Base-by-base conservation (phyloP, 345 rosid species). In the Tarenaya hassleriana region DNA sequence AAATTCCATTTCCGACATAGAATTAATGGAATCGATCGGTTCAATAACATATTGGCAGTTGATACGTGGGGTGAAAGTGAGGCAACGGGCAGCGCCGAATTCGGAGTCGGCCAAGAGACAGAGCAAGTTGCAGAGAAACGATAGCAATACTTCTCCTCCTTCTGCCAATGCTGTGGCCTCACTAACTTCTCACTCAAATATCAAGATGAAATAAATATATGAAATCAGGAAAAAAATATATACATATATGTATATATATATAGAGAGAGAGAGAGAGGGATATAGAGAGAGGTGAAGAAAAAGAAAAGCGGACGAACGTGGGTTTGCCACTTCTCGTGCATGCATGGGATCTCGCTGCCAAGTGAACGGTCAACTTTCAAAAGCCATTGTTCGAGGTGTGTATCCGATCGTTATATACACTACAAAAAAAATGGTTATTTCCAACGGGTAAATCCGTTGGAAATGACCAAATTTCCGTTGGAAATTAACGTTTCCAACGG, bases 61-160 rank as follows among this genome's bases (percentile, higher is more conserved):
- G 73, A 88, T 92, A 62, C 69, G 97, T 69, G 98, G 98, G 59
- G 99, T 92, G 64, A 92, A 88, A 70, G 97, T 92, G 12, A 75
- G 99, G 72, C 95, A 88, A 52, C 67, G 79, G 56, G 40, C 56
- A 24, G 94, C 83, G 15, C 34, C 77, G 1, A 81, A 77, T 67
- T 27, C 69, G 16, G 95, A 79, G 67, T 47, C 66, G 16, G 52
- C 66, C 47, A 87, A 82, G 69, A 82, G 77, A 55, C 61, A 74
- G 11, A 87, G 69, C 64, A 91, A 91, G 63, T 65, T 78, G 16
- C 96, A 74, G 48, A 91, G 74, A 69, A 84, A 71, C 58, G 52
- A 40, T 35, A 71, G 50, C 42, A 24, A 69, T 54, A 70, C 50
- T 58, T 78, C 83, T 60, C 79, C 77, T 6, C 79, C 77, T 6